phyloP scores from a whole-genome alignment of 2,329 filamentous ascomycete species.

The Phyllosticta capitalensis region DNA sequence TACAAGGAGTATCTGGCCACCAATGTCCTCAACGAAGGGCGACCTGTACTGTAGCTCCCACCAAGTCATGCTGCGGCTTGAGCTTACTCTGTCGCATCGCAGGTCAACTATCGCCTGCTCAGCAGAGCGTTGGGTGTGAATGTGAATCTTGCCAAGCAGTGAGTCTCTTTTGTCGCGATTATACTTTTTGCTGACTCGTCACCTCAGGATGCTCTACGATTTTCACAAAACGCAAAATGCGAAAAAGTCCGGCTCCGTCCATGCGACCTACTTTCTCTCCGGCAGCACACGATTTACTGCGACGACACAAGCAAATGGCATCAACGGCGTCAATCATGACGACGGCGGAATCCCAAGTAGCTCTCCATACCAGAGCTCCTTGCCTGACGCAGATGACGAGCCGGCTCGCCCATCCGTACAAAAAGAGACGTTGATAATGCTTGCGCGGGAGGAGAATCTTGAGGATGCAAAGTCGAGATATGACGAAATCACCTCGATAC shows the following conservation, averaged over 20 bases:
- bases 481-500: conserved; percentile 64
- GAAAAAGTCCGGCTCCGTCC: conserved; percentile 62
- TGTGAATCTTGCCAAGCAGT: conserved; percentile 85
- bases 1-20: conserved; percentile 66
- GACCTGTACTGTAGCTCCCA: conserved; percentile 46
- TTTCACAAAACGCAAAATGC: conserved; percentile 72
- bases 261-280: conserved; percentile 85
- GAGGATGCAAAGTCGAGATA: conserved; percentile 59
- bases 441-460: conserved; percentile 65
- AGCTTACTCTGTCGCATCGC: conserved; percentile 13
- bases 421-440: conserved; percentile 49
- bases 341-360: conserved; percentile 56
- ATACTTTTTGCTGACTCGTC: conserved; percentile 15
- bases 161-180: conserved; percentile 22
- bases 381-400: conserved; percentile 29
- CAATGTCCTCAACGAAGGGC: conserved; percentile 65
- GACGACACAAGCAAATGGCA: background rate
- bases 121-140: conserved; percentile 77
- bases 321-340: conserved; percentile 41
- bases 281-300: conserved; percentile 48
- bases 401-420: conserved; percentile 33
- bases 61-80: background rate
- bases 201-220: conserved; percentile 68
- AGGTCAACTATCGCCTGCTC: conserved; percentile 82
- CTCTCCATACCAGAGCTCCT: conserved; percentile 58